A percentile compares a stretch with the other conserved stretches of the same genome.
These are phyloP conservation scores for Endothia cerciana DNA, from an alignment of 2,329 filamentous ascomycete genomes.

Conservation along the genomic window DNA sequence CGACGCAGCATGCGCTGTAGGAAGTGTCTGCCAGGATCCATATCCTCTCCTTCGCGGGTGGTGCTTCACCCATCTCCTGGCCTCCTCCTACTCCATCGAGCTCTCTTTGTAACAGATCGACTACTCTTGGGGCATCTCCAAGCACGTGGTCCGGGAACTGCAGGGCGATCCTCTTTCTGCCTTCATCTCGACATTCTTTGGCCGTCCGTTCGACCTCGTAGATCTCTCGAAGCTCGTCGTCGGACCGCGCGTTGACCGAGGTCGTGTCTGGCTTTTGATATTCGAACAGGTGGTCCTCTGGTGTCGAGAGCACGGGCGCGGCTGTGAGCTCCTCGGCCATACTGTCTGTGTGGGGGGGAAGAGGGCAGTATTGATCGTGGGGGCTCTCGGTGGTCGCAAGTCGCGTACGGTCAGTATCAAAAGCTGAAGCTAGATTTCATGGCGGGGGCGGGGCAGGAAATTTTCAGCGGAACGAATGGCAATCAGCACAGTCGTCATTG, in stretches of 20 bases:
- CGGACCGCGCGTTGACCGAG: conserved; percentile 39
- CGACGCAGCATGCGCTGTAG: conserved; percentile 95
- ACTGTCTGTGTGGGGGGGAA: not conserved
- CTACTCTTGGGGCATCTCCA: conserved; percentile 79
- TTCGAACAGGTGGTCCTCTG: conserved; percentile 63
- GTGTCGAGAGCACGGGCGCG: conserved; percentile 66
- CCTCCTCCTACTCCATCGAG: conserved; percentile 34
- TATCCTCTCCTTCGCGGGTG: conserved; percentile 47
- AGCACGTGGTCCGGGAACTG: conserved; percentile 97
- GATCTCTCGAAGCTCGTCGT: conserved; percentile 73
- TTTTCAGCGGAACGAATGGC: conserved; percentile 3
- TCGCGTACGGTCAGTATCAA: not conserved
- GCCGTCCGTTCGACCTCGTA: conserved; percentile 88
- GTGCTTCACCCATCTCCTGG: not conserved
- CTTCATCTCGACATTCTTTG: conserved; percentile 70
- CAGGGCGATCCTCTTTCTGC: conserved; percentile 80
- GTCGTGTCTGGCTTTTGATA: conserved; percentile 46
- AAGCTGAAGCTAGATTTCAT: not conserved
- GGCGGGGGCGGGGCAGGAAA: conserved; percentile 28
- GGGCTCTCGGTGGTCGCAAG: no score
- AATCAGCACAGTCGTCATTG: conserved; percentile 18
- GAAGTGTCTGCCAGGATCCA: conserved; percentile 95
- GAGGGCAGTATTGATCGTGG: not conserved
- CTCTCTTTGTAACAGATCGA: conserved; percentile 58
- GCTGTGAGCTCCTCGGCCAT: conserved; percentile 56